Percentiles rank a stretch among this genome's conserved stretches.
These are phyloP conservation scores for Paramecium sexaurelia DNA, from an alignment of 73 alveolate genomes.

Conservation along the genomic window DNA sequence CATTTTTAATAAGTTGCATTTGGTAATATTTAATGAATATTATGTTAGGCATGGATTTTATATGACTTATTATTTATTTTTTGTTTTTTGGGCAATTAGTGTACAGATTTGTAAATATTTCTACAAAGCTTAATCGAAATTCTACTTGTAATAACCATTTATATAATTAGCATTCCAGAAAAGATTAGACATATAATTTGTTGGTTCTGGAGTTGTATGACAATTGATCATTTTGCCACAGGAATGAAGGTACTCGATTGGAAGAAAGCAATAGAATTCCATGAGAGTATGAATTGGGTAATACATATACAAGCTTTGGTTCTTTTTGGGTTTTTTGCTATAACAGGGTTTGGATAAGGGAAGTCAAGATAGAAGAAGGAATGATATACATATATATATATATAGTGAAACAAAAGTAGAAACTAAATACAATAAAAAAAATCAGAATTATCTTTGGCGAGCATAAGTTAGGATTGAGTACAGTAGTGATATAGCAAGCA, in stretches of 20 bases:
- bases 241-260: slow-evolving; percentile 23
- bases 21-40: neutral
- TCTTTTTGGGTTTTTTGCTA: neutral
- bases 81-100: neutral
- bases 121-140: neutral
- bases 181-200: neutral
- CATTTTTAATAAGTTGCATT: slow-evolving; percentile 10
- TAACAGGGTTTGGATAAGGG: slow-evolving; percentile 3
- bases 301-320: neutral
- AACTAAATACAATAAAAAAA: neutral
- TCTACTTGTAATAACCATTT: neutral
- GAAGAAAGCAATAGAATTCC: neutral
- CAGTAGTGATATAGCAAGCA: neutral
- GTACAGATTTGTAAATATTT: neutral
- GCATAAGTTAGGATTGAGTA: neutral
- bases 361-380: neutral
- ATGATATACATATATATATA: neutral
- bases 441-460: neutral
- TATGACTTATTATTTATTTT: slow-evolving; percentile 18
- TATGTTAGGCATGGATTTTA: neutral
- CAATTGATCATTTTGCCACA: slow-evolving; percentile 5
- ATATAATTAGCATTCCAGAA: slow-evolving; percentile 20
- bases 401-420: slow-evolving; percentile 4
- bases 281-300: neutral
- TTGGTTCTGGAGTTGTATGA: neutral